phyloP scores from a whole-genome alignment of 306 rosid genomes.

The Vicia sativa region DNA sequence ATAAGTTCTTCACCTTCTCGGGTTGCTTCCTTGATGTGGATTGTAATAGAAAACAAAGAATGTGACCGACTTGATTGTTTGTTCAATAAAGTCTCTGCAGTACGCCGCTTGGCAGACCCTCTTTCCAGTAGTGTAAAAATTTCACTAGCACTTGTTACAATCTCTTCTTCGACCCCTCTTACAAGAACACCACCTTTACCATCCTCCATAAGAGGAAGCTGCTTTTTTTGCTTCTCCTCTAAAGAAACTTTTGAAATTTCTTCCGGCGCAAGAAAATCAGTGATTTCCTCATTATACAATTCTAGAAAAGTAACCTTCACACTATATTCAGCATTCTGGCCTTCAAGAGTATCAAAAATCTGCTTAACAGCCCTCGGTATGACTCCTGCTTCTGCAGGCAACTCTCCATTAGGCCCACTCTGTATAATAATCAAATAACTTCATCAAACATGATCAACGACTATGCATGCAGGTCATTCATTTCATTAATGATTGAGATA shows the following conservation, averaged over 20 bases:
- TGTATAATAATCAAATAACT: conserved; percentile 36
- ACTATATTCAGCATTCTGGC: conserved; percentile 94
- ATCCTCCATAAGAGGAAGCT: conserved; percentile 94
- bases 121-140: conserved; percentile 83
- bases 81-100: conserved; percentile 93
- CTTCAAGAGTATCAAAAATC: conserved; percentile 89
- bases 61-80: conserved; percentile 99
- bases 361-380: conserved; percentile 94
- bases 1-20: conserved; percentile 98
- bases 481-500: not conserved
- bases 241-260: conserved; percentile 64
- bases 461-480: not conserved
- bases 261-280: conserved; percentile 95
- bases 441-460: not conserved
- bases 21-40: conserved; percentile 95
- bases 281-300: conserved; percentile 89
- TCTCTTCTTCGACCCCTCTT: conserved; percentile 88
- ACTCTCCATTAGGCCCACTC: conserved; percentile 86
- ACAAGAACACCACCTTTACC: conserved; percentile 99
- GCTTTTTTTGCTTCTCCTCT: conserved; percentile 92
- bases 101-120: conserved; percentile 93
- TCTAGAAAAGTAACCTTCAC: conserved; percentile 91
- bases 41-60: conserved; percentile 92
- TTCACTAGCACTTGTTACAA: conserved; percentile 88
- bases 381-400: conserved; percentile 90